Evolutionary conservation across 2,329 filamentous ascomycete genomes (phyloP), one percentile per base, ranked within the genome.

Genomic region (Myriosclerotinia scirpicola): DNA sequence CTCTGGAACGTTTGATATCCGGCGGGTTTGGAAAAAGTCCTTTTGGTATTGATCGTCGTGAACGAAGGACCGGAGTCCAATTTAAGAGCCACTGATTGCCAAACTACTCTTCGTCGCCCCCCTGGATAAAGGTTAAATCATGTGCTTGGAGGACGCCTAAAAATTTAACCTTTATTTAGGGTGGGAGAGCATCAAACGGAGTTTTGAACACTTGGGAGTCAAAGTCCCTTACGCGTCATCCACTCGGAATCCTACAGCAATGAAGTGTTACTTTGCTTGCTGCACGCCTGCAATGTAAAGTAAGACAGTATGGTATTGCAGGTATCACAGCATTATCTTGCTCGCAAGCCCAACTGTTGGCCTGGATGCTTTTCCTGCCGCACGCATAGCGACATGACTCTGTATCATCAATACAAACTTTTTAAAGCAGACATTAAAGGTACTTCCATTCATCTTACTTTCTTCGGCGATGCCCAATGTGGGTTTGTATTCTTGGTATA

Each of bases 181-280:
- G 3, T n/a, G 26, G 26, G 26, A 20, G 17, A 36, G 42, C 17
- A 60, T n/a, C 22, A 20, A 50, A 17, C 26, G 46, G 34, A 62
- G 38, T 20, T 12, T 42, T 20, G 36, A 52, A 46, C 22, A 38
- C 50, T 64, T 22, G 22, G 30, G 22, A 64, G n/a, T 15, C 50
- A 55, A 30, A 34, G 26, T 17, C 26, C 12, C 22, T 64, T 50
- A 56, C 38, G 26, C 52, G 26, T 26, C 26, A 46, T n/a, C 44
- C 15, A 46, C 7, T 34, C 30, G 30, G 30, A 34, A 5, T 34
- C 30, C 4, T 6, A 34, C 30, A 34, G 30, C 30, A 42, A 20
- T 38, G n/a, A 63, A 42, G 60, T 56, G 53, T 44, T 38, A 42
- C 61, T 46, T 56, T 54, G 34, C 61, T 64, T 64, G 17, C 38